phyloP scores from a whole-genome alignment of 345 rosid species.

The Barbarea vulgaris region DNA sequence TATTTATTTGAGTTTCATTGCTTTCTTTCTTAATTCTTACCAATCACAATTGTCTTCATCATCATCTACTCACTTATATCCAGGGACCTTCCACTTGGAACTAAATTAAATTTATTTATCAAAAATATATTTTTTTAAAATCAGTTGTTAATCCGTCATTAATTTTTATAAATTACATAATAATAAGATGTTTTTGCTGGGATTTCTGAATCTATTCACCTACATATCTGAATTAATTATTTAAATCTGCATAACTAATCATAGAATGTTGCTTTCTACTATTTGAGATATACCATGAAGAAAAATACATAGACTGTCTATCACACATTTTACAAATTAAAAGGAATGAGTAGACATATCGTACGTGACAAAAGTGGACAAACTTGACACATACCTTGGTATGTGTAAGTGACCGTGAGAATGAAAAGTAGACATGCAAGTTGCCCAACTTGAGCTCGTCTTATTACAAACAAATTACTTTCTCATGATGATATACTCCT shows the following conservation, averaged over 20 bases:
- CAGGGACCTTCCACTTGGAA: not conserved
- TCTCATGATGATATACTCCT: constrained; percentile 27
- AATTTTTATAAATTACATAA: not conserved
- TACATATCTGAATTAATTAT: not conserved
- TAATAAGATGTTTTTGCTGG: not conserved
- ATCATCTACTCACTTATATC: not conserved
- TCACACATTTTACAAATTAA: constrained; percentile 9
- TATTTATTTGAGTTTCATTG: not conserved
- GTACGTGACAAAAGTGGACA: constrained; percentile 32
- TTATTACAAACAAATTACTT: constrained; percentile 27
- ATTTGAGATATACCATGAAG: not conserved
- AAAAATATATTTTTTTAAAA: not conserved
- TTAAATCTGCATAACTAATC: not conserved
- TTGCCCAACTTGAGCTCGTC: constrained; percentile 41
- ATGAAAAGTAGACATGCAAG: constrained; percentile 36
- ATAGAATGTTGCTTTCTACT: not conserved
- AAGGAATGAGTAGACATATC: constrained; percentile 33
- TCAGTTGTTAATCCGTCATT: not conserved
- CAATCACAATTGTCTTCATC: not conserved
- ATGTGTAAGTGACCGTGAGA: constrained; percentile 27
- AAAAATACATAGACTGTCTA: not conserved
- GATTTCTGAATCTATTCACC: not conserved
- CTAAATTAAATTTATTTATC: too few species aligned
- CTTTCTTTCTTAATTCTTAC: not conserved
- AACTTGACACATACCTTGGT: constrained; percentile 32